Conservation (phyloP, 2,329 filamentous ascomycete species). For the Diaporthe ilicicola region DNA sequence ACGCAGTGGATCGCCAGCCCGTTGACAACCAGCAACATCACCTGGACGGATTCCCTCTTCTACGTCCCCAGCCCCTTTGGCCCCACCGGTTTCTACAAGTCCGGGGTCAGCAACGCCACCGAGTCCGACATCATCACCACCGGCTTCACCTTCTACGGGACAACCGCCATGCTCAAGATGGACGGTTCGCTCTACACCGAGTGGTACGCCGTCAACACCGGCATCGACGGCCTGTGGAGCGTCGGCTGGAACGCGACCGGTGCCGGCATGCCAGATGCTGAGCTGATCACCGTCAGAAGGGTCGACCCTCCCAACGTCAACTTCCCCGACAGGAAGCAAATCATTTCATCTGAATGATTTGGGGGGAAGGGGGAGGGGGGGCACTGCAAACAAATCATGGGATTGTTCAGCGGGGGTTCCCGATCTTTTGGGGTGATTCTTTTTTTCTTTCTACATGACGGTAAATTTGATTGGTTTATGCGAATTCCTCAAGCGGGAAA, state of each 20-base stretch:
- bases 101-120: slow-evolving; percentile 3
- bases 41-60: slow-evolving; percentile 24
- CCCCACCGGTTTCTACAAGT: slow-evolving; percentile 26
- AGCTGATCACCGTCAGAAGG: slow-evolving; percentile 18
- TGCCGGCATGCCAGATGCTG: not conserved
- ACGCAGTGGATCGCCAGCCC: slow-evolving; percentile 27
- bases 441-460: not conserved
- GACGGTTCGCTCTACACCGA: slow-evolving; percentile 17
- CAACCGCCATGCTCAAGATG: slow-evolving; percentile 13
- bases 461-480: not conserved
- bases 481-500: not conserved
- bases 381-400: too few relatives aligned
- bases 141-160: slow-evolving; percentile 31
- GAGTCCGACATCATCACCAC: slow-evolving; percentile 9
- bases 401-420: not conserved
- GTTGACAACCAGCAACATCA: not conserved
- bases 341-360: not conserved
- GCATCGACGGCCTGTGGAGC: slow-evolving; percentile 27
- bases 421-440: not conserved
- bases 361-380: not conserved
- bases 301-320: slow-evolving; percentile 25
- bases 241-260: slow-evolving; percentile 29
- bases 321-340: not conserved
- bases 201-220: slow-evolving; percentile 26
- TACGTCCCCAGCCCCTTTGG: slow-evolving; percentile 8